These are phyloP conservation scores for Thielaviopsis cerberus DNA, from an alignment of 2,329 filamentous ascomycete genomes.

Conservation along the genomic window DNA sequence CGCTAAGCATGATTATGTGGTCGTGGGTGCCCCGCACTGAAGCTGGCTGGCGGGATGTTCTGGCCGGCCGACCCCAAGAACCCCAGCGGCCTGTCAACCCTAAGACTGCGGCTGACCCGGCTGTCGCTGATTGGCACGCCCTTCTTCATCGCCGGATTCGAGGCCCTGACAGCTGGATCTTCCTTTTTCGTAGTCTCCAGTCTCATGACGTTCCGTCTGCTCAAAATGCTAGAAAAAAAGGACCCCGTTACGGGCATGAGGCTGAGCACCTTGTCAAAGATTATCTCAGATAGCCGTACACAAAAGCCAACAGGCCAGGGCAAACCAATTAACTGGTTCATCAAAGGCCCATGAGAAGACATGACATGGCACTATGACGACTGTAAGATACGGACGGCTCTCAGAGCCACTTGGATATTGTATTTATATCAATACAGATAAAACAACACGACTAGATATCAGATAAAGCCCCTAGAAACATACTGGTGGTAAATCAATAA, in stretches of 20 bases:
- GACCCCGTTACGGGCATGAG: constrained; percentile 5
- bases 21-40: constrained; percentile 7
- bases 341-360: constrained; percentile 1
- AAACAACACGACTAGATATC: constrained; percentile 1
- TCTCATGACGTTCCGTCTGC: not conserved
- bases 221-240: constrained; percentile 4
- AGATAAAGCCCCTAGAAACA: too few species aligned
- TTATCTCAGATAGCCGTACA: not conserved
- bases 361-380: not conserved
- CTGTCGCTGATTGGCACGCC: constrained; percentile 8
- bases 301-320: not conserved
- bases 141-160: constrained; percentile 5
- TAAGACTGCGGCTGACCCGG: constrained; percentile 1
- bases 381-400: not conserved
- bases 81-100: constrained; percentile 10
- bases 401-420: not conserved
- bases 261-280: not conserved
- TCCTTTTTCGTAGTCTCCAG: constrained; percentile 10
- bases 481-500: constrained; percentile 8
- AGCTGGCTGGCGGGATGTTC: constrained; percentile 8
- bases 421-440: constrained; percentile 2
- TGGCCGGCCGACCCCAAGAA: constrained; percentile 9
- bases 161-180: constrained; percentile 9
- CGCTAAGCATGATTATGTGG: constrained; percentile 3
- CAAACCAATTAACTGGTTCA: constrained; percentile 9